phyloP scores from a whole-genome alignment of 257 asterid genomes.

The Cynanchum wilfordii region DNA sequence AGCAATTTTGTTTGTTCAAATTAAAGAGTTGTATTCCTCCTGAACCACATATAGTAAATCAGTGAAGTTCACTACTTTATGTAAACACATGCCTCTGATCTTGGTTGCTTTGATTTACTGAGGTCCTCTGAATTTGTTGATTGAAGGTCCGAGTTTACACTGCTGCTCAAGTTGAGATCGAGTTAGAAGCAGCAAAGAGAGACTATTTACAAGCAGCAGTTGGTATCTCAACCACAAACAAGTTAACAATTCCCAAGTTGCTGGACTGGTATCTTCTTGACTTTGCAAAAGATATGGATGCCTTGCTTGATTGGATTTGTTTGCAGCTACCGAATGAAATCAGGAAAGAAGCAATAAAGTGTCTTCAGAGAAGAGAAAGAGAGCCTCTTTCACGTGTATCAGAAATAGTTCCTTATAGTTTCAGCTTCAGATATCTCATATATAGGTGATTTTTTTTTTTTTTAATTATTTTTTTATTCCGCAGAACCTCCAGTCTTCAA shows the following conservation, averaged over 20 bases:
- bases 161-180: slow-evolving; percentile 58
- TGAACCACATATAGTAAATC: neutral
- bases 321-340: slow-evolving; percentile 65
- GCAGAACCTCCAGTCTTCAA: neutral
- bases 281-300: slow-evolving; percentile 72
- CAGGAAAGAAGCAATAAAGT: slow-evolving; percentile 39
- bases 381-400: slow-evolving; percentile 44
- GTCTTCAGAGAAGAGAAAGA: slow-evolving; percentile 40
- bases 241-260: slow-evolving; percentile 63
- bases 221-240: slow-evolving; percentile 50
- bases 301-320: slow-evolving; percentile 73
- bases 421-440: slow-evolving; percentile 74
- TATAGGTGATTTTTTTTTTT: slow-evolving; percentile 16
- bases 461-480: neutral
- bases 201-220: slow-evolving; percentile 74
- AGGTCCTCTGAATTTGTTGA: slow-evolving; percentile 6
- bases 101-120: neutral
- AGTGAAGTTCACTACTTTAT: neutral
- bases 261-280: slow-evolving; percentile 82
- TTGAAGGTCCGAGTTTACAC: slow-evolving; percentile 66
- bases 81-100: neutral
- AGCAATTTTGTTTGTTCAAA: neutral
- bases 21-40: too few relatives aligned
- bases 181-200: slow-evolving; percentile 63
- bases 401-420: slow-evolving; percentile 60